phyloP scores from a whole-genome alignment of 2,329 filamentous ascomycete genomes.

The Cytospora piceae region DNA sequence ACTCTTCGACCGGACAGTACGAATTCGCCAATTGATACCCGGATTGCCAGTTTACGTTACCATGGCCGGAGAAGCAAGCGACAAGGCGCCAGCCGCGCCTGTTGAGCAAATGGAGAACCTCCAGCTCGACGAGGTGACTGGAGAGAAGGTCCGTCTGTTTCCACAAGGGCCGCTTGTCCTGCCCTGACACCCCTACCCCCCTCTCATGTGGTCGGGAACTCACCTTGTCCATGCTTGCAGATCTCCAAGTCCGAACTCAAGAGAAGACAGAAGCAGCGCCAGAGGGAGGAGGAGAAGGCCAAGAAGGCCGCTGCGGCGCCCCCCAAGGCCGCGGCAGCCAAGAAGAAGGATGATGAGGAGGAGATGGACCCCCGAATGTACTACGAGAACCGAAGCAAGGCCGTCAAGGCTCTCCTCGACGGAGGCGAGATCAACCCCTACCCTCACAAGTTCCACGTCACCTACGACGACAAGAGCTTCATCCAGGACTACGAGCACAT shows the following conservation, averaged over 20 bases:
- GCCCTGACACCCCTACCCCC: not conserved
- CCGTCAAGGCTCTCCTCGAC: slow-evolving; percentile 73
- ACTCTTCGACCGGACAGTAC: slow-evolving; percentile 2
- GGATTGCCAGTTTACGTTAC: slow-evolving; percentile 13
- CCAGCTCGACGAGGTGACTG: slow-evolving; percentile 88
- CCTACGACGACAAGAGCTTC: slow-evolving; percentile 81
- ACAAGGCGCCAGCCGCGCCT: slow-evolving; percentile 39
- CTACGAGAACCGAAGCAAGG: slow-evolving; percentile 91
- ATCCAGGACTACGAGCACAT: slow-evolving; percentile 76
- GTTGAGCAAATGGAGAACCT: slow-evolving; percentile 69
- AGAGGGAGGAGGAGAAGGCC: slow-evolving; percentile 86
- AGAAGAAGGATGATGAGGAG: slow-evolving; percentile 62
- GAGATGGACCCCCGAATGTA: slow-evolving; percentile 69
- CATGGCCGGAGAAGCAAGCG: slow-evolving; percentile 33
- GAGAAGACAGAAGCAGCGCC: slow-evolving; percentile 90
- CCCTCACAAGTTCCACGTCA: slow-evolving; percentile 90
- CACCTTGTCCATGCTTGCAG: slow-evolving; percentile 33
- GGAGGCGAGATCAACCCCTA: slow-evolving; percentile 81
- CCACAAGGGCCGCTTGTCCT: not conserved
- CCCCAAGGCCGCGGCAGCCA: slow-evolving; percentile 55
- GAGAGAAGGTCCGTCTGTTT: slow-evolving; percentile 60
- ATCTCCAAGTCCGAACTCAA: slow-evolving; percentile 88
- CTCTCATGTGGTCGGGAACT: slow-evolving; percentile 1
- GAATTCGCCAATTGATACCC: slow-evolving; percentile 17
- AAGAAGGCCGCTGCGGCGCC: slow-evolving; percentile 71